Base-by-base conservation (phyloP, 1,284 basidiomycete species). In the Ceratobasidium sp. region DNA sequence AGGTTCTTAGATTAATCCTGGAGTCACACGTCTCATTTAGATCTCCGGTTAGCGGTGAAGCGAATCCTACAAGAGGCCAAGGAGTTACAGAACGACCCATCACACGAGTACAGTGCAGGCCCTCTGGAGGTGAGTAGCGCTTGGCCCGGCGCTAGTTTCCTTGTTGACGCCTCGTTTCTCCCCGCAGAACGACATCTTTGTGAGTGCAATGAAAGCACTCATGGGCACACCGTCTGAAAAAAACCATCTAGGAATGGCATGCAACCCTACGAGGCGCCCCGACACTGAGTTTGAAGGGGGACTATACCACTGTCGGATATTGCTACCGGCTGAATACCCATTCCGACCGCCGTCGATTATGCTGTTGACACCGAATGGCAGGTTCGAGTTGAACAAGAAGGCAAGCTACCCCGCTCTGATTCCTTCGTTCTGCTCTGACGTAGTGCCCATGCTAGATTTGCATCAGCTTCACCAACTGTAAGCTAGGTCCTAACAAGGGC, bases 361-460 rank as follows among this genome's bases (percentile, higher is more conserved):
- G 86, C 86, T 98, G 80, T 86, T 98, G 58, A 98, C 96, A 6
- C 96, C 96, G 3, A 97, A 93, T 75, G 96, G 96, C 17, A 86
- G 96, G 45, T 98, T 97, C 77, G 95, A 98, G 79, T 83, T 95
- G 54, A 94, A 96, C 77, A 95, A 94, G 72, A 97, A 97, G 89
- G 94, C 93, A 76, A 74, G 85, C 74, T 72, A 73, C 15, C 5
- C 17, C 27, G 7, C 13, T 35, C 10, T 22, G 4, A 27, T 22
- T 13, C 38, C 27, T n/a, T 32, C 34, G 34, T 12, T 13, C 1
- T 31, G 3, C 76, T 77, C 32, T 75, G 74, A n/a, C 74, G 73
- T 1, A 74, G 69, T 35, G 25, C 35, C 10, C 7, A 40, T 72
- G 35, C 70, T 75, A 93, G 94, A 94, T 96, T 71, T 96, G 94